phyloP scores from a whole-genome alignment of 768 basidiomycete species.

The Leccinum aurantiacum region DNA sequence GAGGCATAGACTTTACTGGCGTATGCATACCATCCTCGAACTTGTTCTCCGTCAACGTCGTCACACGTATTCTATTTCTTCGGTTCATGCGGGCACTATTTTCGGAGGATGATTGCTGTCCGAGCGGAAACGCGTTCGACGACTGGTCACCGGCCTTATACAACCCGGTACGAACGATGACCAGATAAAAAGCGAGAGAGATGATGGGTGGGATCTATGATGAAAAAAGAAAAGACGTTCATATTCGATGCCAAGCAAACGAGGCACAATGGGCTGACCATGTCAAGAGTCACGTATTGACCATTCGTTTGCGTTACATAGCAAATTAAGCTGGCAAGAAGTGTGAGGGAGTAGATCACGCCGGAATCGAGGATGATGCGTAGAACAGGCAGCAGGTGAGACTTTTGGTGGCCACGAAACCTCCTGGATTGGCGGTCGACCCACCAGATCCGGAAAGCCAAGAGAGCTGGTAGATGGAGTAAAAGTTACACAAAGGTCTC shows the following conservation, averaged over 20 bases:
- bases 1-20: not conserved
- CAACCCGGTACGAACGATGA: constrained; percentile 39
- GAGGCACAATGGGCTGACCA: constrained; percentile 25
- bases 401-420: constrained; percentile 10
- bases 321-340: constrained; percentile 32
- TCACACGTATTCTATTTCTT: constrained; percentile 6
- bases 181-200: constrained; percentile 43
- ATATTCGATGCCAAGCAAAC: not conserved
- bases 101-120: not conserved
- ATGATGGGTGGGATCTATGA: constrained; percentile 38
- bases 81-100: not conserved
- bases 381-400: constrained; percentile 19
- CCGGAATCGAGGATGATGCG: constrained; percentile 39
- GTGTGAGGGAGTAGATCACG: constrained; percentile 37
- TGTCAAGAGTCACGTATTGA: constrained; percentile 37
- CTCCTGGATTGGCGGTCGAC: constrained; percentile 23
- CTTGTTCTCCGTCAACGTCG: constrained; percentile 2
- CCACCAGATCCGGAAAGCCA: constrained; percentile 33
- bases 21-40: not conserved
- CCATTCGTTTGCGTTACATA: constrained; percentile 30
- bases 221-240: not conserved
- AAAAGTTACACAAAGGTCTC: not conserved
- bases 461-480: constrained; percentile 16
- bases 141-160: not conserved
- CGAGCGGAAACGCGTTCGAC: not conserved